Evolutionary conservation across 2,329 filamentous ascomycete genomes (phyloP).

Genomic region (Colletotrichum sp.): DNA sequence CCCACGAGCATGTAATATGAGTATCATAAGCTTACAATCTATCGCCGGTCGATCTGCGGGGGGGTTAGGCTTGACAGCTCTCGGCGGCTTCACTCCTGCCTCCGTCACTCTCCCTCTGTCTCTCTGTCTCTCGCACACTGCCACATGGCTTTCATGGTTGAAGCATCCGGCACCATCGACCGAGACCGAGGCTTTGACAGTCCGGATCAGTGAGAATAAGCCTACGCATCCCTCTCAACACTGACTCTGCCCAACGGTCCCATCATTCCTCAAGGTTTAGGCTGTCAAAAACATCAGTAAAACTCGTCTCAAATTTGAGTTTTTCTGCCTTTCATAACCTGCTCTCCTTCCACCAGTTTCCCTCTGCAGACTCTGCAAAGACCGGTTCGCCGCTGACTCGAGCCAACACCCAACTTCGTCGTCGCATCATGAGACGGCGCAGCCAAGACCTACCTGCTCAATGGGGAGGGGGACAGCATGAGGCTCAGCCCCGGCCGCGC

Average conservation of each 20-base stretch:
- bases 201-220: background rate
- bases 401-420: background rate
- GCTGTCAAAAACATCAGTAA: constrained; percentile 11
- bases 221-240: background rate
- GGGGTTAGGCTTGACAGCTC: background rate
- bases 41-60: background rate
- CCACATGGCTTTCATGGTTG: background rate
- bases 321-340: background rate
- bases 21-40: constrained; percentile 12
- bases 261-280: background rate
- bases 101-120: background rate
- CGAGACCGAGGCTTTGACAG: background rate
- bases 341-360: background rate
- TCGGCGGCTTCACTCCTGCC: background rate
- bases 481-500: background rate
- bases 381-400: constrained; percentile 3
- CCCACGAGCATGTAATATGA: constrained; percentile 9
- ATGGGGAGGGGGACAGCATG: background rate
- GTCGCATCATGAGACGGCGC: constrained; percentile 14
- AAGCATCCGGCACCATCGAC: background rate
- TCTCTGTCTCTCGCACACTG: background rate
- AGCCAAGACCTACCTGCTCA: background rate
- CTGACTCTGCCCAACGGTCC: background rate
- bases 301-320: constrained; percentile 13
- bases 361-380: background rate